phyloP scores from a whole-genome alignment of 1,284 basidiomycete species.

The Cutaneotrichosporon mucoides region DNA sequence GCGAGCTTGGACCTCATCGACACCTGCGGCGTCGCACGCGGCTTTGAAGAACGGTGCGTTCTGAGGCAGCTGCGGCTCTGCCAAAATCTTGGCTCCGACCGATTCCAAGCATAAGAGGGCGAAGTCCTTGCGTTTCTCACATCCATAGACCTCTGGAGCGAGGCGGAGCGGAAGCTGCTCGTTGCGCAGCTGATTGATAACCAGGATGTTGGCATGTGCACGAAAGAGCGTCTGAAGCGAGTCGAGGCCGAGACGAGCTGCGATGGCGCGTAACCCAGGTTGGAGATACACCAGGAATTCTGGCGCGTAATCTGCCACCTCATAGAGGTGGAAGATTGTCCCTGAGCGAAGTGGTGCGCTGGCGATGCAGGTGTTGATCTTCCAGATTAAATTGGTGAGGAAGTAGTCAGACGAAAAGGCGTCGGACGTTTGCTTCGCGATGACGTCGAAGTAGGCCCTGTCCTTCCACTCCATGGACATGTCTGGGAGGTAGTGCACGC shows the following conservation, averaged over 20 bases:
- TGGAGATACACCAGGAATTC: slow-evolving; percentile 62
- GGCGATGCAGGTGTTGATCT: slow-evolving; percentile 79
- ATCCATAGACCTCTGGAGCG: slow-evolving; percentile 58
- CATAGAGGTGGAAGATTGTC: slow-evolving; percentile 81
- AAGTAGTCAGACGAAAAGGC: slow-evolving; percentile 58
- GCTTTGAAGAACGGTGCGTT: slow-evolving; percentile 17
- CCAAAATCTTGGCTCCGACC: slow-evolving; percentile 24
- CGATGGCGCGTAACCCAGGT: slow-evolving; percentile 60
- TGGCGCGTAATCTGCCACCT: slow-evolving; percentile 55
- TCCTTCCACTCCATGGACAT: slow-evolving; percentile 21
- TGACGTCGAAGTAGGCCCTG: slow-evolving; percentile 24
- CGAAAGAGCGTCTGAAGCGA: slow-evolving; percentile 67
- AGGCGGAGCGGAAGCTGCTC: slow-evolving; percentile 60
- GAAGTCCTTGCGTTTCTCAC: slow-evolving; percentile 24
- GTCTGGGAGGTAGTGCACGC: slow-evolving; percentile 27
- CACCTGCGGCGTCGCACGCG: slow-evolving; percentile 29
- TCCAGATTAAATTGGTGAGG: slow-evolving; percentile 69
- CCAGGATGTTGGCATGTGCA: slow-evolving; percentile 70
- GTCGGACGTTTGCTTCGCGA: slow-evolving; percentile 19
- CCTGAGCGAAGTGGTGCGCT: slow-evolving; percentile 76
- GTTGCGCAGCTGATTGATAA: slow-evolving; percentile 33
- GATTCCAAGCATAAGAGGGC: slow-evolving; percentile 22
- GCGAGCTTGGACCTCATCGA: slow-evolving; percentile 9
- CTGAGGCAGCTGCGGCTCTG: not conserved
- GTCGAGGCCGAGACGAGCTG: slow-evolving; percentile 64